phyloP scores from a whole-genome alignment of 768 basidiomycete genomes.

The Pluteus cervinus region DNA sequence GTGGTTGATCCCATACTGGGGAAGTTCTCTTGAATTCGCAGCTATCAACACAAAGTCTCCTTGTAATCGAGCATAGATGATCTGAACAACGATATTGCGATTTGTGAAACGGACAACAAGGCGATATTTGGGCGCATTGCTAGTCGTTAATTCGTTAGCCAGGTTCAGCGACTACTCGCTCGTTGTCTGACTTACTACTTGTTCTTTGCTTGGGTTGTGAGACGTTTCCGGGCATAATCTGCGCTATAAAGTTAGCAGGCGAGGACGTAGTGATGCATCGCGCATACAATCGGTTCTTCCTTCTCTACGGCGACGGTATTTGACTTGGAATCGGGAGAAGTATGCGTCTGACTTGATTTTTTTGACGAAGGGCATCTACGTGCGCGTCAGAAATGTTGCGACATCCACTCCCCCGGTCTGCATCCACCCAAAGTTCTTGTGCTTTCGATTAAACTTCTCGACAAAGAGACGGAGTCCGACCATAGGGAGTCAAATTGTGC shows the following conservation, averaged over 20 bases:
- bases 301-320: constrained; percentile 95
- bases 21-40: constrained; percentile 88
- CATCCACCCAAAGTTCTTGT: constrained; percentile 22
- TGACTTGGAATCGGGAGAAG: constrained; percentile 98
- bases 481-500: too few species aligned
- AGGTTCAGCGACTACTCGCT: too few species aligned
- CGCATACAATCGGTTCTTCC: constrained; percentile 95
- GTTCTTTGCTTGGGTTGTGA: constrained; percentile 98
- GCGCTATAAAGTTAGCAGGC: constrained; percentile 11
- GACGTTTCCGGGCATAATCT: constrained; percentile 98
- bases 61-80: constrained; percentile 95
- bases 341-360: constrained; percentile 94
- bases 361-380: constrained; percentile 99
- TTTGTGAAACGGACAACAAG: constrained; percentile 99
- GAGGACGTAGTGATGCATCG: background rate
- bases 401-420: constrained; percentile 22
- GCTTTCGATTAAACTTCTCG: background rate
- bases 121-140: constrained; percentile 96
- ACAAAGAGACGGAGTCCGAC: too few species aligned
- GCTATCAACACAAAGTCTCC: constrained; percentile 91
- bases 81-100: constrained; percentile 90
- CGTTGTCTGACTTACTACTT: constrained; percentile 65
- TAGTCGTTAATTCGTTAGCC: constrained; percentile 17
- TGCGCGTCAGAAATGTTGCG: too few species aligned
- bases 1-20: constrained; percentile 94